Conservation (phyloP, 352 stramenopile genomes). For the Poterioochromonas sp. region DNA sequence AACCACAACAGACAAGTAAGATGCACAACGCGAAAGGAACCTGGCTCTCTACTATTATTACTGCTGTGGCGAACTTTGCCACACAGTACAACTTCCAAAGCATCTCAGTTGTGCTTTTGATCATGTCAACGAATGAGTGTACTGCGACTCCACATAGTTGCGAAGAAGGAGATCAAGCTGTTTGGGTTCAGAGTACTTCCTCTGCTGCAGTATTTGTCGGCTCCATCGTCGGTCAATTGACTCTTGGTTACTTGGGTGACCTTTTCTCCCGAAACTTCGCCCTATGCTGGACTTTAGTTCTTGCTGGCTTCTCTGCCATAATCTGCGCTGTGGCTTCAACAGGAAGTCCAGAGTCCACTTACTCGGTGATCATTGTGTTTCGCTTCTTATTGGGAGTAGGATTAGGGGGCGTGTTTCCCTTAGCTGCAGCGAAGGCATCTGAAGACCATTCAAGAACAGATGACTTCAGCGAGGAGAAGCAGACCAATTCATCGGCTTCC, state of each 20-base stretch:
- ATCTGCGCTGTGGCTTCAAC: neutral
- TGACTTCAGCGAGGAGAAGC: too few relatives aligned
- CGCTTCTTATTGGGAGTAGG: slow-evolving; percentile 11
- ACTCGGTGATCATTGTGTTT: neutral
- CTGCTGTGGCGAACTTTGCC: neutral
- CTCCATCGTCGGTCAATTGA: slow-evolving; percentile 2
- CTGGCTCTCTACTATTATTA: slow-evolving; percentile 10
- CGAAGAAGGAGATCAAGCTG: neutral
- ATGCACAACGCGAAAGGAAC: too few relatives aligned
- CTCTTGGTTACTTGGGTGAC: neutral
- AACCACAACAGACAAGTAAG: too few relatives aligned
- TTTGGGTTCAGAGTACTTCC: neutral
- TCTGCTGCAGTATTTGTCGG: slow-evolving; percentile 13
- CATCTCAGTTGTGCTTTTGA: neutral
- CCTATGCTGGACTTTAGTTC: neutral
- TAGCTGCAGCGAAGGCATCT: neutral
- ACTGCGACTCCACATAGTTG: neutral
- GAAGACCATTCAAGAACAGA: too few relatives aligned
- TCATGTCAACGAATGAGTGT: neutral
- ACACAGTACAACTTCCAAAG: neutral
- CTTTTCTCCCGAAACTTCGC: neutral
- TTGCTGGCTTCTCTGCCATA: neutral
- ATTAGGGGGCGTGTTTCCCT: neutral
- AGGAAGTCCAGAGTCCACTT: neutral
- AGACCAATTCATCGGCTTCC: slow-evolving; percentile 50